Conservation (phyloP, 1,139 yeast species). For the Tardiomyces digboiensis region DNA sequence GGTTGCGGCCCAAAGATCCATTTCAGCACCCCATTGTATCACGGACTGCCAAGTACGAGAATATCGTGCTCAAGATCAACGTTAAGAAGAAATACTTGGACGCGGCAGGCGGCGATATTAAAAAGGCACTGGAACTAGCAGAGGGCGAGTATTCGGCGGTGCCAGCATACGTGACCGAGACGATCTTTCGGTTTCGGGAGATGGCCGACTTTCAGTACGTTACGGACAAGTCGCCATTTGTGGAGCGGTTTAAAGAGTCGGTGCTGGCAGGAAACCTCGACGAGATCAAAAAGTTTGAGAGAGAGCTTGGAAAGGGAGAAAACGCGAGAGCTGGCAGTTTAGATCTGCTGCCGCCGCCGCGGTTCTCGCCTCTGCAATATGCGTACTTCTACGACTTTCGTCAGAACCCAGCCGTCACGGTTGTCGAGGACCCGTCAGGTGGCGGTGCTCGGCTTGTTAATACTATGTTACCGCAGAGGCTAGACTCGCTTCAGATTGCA, state of each 20-base stretch:
- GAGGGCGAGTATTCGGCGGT: constrained; percentile 31
- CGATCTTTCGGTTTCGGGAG: constrained; percentile 71
- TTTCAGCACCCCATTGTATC: constrained; percentile 78
- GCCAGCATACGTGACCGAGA: constrained; percentile 62
- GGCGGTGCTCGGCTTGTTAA: constrained; percentile 22
- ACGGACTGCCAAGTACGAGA: constrained; percentile 37
- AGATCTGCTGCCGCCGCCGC: constrained; percentile 84
- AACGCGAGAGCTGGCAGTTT: constrained; percentile 32
- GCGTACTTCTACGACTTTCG: constrained; percentile 68
- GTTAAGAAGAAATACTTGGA: constrained; percentile 54
- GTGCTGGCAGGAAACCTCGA: constrained; percentile 32
- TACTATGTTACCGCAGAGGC: constrained; percentile 22
- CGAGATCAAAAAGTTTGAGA: constrained; percentile 27
- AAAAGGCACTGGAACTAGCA: constrained; percentile 36
- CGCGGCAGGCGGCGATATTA: constrained; percentile 40
- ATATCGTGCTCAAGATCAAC: constrained; percentile 57
- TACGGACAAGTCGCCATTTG: constrained; percentile 47
- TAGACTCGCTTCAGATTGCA: constrained; percentile 29
- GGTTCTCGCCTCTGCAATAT: constrained; percentile 63
- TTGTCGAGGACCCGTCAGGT: constrained; percentile 46
- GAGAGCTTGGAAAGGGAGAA: constrained; percentile 19
- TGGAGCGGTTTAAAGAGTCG: constrained; percentile 32
- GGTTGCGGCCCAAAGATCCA: constrained; percentile 54
- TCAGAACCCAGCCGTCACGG: constrained; percentile 44
- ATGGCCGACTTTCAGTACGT: constrained; percentile 82